These are phyloP conservation scores for Cyclospora cayetanensis DNA, from an alignment of 169 alveolate genomes.

Conservation along the genomic window DNA sequence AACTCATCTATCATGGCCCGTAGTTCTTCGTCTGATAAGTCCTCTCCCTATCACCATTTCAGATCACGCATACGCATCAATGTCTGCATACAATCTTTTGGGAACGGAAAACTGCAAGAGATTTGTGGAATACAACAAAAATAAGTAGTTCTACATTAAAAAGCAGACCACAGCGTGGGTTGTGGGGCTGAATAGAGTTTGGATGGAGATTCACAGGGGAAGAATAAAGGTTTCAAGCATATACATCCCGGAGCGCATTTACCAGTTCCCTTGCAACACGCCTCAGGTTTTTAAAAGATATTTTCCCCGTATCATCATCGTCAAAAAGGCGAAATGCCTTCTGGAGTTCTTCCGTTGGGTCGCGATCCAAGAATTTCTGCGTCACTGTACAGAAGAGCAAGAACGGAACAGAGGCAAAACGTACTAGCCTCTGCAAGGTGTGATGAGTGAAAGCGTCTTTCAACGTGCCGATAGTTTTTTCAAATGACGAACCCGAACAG, in stretches of 20 bases:
- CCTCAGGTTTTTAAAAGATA: conserved; percentile 86
- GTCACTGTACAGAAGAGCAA: conserved; percentile 80
- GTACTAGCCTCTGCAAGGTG: not conserved
- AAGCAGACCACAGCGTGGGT: no score
- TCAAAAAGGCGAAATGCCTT: conserved; percentile 96
- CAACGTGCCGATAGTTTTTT: not conserved
- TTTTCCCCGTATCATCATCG: conserved; percentile 92
- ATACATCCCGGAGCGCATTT: not conserved
- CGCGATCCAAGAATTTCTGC: conserved; percentile 91
- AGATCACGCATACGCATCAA: no score
- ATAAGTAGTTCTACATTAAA: no score
- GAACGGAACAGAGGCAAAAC: not conserved
- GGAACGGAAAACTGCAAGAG: not conserved
- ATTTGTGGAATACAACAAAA: no score
- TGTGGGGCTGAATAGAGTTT: no score
- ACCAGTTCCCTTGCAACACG: conserved; percentile 96
- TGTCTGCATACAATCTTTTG: no score
- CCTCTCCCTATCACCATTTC: conserved; percentile 97
- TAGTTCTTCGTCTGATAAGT: conserved; percentile 96
- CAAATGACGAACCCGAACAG: no score
- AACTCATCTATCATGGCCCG: conserved; percentile 98
- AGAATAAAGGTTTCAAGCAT: not conserved
- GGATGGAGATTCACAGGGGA: not conserved
- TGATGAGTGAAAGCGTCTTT: not conserved
- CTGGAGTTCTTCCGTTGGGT: conserved; percentile 96